Evolutionary conservation across 495 filamentous ascomycete species (phyloP).

Genomic region (Penicillium ochrochloron): DNA sequence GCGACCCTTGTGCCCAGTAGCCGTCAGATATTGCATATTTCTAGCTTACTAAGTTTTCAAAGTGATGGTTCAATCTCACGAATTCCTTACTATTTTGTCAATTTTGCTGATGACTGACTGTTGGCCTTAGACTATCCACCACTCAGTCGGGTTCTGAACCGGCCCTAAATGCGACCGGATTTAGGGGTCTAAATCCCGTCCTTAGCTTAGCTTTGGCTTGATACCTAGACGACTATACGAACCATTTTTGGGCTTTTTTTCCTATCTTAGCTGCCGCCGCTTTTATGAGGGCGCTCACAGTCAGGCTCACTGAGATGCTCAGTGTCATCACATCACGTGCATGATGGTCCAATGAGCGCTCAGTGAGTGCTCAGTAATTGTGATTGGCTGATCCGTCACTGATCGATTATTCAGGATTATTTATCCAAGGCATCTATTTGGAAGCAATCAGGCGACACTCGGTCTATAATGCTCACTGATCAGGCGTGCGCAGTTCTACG

Average conservation of each 20-base stretch:
- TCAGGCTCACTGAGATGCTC: slow-evolving; percentile 36
- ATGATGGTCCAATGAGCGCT: too few species aligned
- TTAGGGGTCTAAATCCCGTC: background rate
- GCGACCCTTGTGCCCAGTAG: background rate
- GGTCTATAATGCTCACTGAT: too few species aligned
- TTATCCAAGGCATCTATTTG: too few species aligned
- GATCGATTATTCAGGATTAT: too few species aligned
- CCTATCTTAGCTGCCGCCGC: slow-evolving; percentile 26
- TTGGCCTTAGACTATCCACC: background rate
- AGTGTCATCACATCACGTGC: too few species aligned
- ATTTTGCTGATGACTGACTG: background rate
- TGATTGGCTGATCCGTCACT: too few species aligned
- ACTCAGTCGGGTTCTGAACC: background rate
- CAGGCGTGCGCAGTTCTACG: too few species aligned
- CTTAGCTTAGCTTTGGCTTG: background rate
- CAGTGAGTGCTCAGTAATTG: too few species aligned
- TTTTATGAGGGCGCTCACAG: slow-evolving; percentile 32
- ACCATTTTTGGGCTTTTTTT: too few species aligned
- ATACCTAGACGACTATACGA: too few species aligned
- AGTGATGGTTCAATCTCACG: background rate
- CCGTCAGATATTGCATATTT: background rate
- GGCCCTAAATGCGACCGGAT: background rate
- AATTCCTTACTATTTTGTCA: background rate
- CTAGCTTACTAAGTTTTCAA: background rate
- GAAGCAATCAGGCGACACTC: too few species aligned